Conservation (phyloP, 2,329 filamentous ascomycete species). For the Elsinoe batatas region DNA sequence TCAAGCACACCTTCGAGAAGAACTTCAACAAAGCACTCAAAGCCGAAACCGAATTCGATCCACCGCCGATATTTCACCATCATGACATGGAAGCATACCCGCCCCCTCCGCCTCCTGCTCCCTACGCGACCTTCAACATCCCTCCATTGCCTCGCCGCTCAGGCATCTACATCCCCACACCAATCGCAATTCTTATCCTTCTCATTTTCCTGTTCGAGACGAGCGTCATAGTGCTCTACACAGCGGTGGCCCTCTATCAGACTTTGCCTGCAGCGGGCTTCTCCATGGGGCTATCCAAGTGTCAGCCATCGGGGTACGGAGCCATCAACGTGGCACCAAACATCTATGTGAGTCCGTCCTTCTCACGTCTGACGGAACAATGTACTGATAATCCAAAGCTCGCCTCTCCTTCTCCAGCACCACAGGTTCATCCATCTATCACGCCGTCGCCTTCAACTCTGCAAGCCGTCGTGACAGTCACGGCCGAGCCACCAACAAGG, state of each 20-base stretch:
- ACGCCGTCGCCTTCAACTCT: background rate
- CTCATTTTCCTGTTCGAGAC: slow-evolving; percentile 27
- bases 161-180: slow-evolving; percentile 26
- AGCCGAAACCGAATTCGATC: slow-evolving; percentile 13
- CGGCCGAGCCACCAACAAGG: slow-evolving; percentile 13
- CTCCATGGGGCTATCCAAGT: slow-evolving; percentile 12
- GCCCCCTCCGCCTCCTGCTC: slow-evolving; percentile 18
- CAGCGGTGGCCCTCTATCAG: slow-evolving; percentile 29
- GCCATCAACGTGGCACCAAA: slow-evolving; percentile 27
- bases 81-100: slow-evolving; percentile 18
- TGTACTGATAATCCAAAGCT: background rate
- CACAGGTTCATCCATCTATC: background rate
- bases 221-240: slow-evolving; percentile 29
- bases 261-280: slow-evolving; percentile 23
- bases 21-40: slow-evolving; percentile 26
- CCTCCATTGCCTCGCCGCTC: slow-evolving; percentile 19
- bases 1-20: slow-evolving; percentile 25
- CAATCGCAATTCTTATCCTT: slow-evolving; percentile 26
- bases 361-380: background rate
- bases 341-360: slow-evolving; percentile 16
- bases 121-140: slow-evolving; percentile 18
- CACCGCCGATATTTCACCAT: slow-evolving; percentile 17
- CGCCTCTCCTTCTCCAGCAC: background rate
- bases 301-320: slow-evolving; percentile 12
- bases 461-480: slow-evolving; percentile 13